Evolutionary conservation across 768 basidiomycete species (phyloP).

Genomic region (Termitomyces sp.): DNA sequence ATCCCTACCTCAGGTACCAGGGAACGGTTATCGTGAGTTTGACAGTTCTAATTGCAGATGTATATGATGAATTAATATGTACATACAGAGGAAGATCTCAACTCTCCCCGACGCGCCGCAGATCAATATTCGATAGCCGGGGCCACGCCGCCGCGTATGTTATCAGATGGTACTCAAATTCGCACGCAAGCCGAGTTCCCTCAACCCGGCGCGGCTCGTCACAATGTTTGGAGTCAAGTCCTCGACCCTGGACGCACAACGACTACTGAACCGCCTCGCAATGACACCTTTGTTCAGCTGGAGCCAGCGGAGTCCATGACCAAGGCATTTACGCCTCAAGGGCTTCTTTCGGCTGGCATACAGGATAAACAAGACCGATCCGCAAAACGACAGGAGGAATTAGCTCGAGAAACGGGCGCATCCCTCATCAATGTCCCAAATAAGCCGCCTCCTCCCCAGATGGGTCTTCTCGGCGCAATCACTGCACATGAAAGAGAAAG

Average conservation of each 20-base stretch:
- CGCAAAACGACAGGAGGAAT: conserved; percentile 91
- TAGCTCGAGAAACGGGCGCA: conserved; percentile 86
- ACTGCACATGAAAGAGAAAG: conserved; percentile 92
- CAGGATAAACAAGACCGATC: conserved; percentile 96
- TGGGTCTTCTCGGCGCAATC: conserved; percentile 92
- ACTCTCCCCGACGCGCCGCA: conserved; percentile 38
- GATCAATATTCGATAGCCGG: conserved; percentile 44
- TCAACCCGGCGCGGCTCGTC: conserved; percentile 50
- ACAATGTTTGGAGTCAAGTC: conserved; percentile 85
- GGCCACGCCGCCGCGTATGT: conserved; percentile 33
- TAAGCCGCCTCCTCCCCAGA: conserved; percentile 93
- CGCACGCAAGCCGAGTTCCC: conserved; percentile 54
- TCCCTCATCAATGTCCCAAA: conserved; percentile 94
- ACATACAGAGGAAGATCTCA: conserved; percentile 37
- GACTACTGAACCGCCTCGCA: conserved; percentile 29
- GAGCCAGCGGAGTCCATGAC: conserved; percentile 76
- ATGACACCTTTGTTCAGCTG: conserved; percentile 70
- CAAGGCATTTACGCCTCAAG: conserved; percentile 93
- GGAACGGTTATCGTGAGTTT: conserved; percentile 38
- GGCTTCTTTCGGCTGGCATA: conserved; percentile 89
- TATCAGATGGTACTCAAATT: conserved; percentile 48
- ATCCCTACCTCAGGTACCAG: conserved; percentile 62
- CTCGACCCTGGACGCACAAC: conserved; percentile 62
- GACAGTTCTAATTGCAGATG: conserved; percentile 10
- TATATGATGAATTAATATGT: conserved; percentile 6